phyloP scores from a whole-genome alignment of 768 basidiomycete genomes.

The Amanita rubescens region DNA sequence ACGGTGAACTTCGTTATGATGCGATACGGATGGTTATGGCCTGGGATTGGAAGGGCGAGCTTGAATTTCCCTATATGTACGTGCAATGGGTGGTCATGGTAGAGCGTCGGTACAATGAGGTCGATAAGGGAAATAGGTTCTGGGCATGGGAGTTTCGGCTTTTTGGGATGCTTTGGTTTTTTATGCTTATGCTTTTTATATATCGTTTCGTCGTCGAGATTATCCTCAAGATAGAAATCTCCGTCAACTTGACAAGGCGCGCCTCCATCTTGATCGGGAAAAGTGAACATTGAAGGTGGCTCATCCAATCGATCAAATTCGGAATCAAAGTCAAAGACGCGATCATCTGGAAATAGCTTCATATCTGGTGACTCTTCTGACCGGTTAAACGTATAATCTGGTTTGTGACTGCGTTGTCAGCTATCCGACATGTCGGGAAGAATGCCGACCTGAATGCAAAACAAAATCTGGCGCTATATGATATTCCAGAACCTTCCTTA shows the following conservation, averaged over 20 bases:
- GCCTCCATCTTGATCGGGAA: neutral
- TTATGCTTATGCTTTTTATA: neutral
- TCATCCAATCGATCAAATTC: neutral
- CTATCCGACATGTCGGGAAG: neutral
- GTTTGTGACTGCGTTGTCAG: neutral
- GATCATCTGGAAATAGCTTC: too few species aligned
- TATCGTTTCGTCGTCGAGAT: neutral
- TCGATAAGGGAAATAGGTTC: conserved; percentile 28
- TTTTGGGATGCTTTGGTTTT: conserved; percentile 1
- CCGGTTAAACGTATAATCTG: conserved; percentile 6
- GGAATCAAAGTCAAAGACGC: neutral
- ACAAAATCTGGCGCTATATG: conserved; percentile 46
- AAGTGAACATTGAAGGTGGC: too few species aligned
- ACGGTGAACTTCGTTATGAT: conserved; percentile 33
- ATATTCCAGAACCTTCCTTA: conserved; percentile 51
- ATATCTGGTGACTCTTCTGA: neutral
- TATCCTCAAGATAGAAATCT: too few species aligned
- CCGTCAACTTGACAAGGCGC: neutral
- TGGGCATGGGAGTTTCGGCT: conserved; percentile 8
- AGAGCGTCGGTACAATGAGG: conserved; percentile 32
- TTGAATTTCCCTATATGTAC: conserved; percentile 42
- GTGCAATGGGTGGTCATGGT: conserved; percentile 36
- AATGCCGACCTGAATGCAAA: conserved; percentile 40
- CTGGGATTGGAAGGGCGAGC: conserved; percentile 30
- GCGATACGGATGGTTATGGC: conserved; percentile 19